Evolutionary conservation across 225 moss, liverwort and hornwort species (phyloP).

Genomic region (Pseudoscleropodium purum): DNA sequence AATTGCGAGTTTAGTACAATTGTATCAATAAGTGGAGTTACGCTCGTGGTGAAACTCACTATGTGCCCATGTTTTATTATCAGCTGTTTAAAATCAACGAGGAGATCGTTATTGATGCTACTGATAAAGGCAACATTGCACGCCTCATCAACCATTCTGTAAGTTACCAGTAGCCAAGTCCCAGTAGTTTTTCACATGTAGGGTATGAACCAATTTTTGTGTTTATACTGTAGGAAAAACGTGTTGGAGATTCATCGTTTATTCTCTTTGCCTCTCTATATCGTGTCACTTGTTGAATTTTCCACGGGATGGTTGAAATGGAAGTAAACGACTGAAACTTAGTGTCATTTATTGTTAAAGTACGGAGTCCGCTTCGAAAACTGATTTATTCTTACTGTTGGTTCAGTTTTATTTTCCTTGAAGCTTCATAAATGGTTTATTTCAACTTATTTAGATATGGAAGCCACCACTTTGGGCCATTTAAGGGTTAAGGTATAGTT

Average conservation of each 20-base stretch:
- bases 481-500: background rate
- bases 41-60: background rate
- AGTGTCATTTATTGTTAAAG: background rate
- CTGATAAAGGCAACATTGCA: constrained; percentile 95
- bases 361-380: background rate
- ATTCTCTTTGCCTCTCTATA: background rate
- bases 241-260: background rate
- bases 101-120: constrained; percentile 95
- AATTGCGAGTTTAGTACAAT: background rate
- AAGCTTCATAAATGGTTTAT: background rate
- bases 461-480: background rate
- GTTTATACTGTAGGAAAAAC: background rate
- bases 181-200: background rate
- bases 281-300: background rate
- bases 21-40: background rate
- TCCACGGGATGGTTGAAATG: background rate
- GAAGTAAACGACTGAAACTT: background rate
- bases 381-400: background rate
- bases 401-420: background rate
- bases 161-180: constrained; percentile 13
- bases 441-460: background rate
- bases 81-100: constrained; percentile 99
- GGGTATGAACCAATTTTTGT: background rate
- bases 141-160: constrained; percentile 99
- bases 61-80: background rate